These are phyloP conservation scores for Castanea sativa DNA, from an alignment of 306 rosid species.

Conservation along the genomic window DNA sequence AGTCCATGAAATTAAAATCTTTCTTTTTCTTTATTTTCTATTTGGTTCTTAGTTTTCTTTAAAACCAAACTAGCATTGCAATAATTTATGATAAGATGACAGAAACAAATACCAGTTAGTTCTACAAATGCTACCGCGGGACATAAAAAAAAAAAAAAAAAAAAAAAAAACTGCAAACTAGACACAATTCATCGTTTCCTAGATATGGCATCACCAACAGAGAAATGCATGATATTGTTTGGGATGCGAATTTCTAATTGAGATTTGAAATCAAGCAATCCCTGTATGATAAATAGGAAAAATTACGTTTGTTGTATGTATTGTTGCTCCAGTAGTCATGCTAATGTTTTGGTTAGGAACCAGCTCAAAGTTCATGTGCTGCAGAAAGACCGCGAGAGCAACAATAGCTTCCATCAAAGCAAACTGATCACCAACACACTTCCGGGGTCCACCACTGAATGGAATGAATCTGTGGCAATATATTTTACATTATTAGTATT, in stretches of 20 bases:
- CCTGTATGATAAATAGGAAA: not conserved
- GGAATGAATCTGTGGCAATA: slow-evolving; percentile 78
- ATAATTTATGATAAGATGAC: not conserved
- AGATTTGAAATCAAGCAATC: not conserved
- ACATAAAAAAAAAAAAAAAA: too few relatives aligned
- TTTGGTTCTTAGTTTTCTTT: not conserved
- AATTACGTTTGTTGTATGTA: slow-evolving; percentile 89
- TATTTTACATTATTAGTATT: slow-evolving; percentile 18
- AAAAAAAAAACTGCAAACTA: not conserved
- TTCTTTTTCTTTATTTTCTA: not conserved
- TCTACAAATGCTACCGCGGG: not conserved
- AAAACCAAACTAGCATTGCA: not conserved
- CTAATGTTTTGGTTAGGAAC: slow-evolving; percentile 82
- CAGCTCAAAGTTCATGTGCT: slow-evolving; percentile 71
- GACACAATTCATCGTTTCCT: not conserved
- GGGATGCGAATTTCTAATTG: not conserved
- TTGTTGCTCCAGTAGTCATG: slow-evolving; percentile 98
- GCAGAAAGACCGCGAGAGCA: slow-evolving; percentile 79
- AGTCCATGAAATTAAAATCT: not conserved
- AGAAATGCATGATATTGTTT: not conserved
- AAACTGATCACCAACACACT: slow-evolving; percentile 96
- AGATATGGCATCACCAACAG: not conserved
- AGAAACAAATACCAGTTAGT: too few relatives aligned
- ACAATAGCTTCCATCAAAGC: slow-evolving; percentile 83
- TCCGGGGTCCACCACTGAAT: slow-evolving; percentile 94